Evolutionary conservation across 306 rosid species (phyloP).

Genomic region (Vicia sativa): DNA sequence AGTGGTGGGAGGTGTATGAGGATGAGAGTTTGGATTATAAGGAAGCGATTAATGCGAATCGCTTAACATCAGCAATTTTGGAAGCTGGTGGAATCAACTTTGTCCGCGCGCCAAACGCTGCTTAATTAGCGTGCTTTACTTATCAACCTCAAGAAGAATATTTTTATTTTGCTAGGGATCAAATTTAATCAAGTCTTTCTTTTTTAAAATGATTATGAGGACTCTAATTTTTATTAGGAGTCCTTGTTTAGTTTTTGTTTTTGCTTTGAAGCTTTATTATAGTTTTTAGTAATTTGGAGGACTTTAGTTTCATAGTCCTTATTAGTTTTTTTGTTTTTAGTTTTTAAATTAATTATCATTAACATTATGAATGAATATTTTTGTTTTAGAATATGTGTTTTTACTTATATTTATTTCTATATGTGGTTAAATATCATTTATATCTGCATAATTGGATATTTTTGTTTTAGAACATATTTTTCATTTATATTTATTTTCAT

Average conservation of each 20-base stretch:
- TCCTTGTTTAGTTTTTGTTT: not conserved
- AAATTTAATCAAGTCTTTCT: not conserved
- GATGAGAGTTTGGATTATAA: conserved; percentile 69
- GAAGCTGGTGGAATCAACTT: conserved; percentile 40
- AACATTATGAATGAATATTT: conserved; percentile 29
- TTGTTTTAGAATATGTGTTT: not conserved
- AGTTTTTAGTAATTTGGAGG: conserved; percentile 12
- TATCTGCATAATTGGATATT: no score
- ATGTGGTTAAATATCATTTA: no score
- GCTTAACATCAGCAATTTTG: conserved; percentile 35
- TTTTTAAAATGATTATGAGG: no score
- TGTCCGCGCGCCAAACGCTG: conserved; percentile 57
- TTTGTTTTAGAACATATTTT: no score
- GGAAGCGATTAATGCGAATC: conserved; percentile 17
- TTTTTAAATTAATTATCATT: not conserved
- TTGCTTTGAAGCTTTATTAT: not conserved
- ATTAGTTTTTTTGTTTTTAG: no score
- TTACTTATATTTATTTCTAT: not conserved
- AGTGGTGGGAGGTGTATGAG: conserved; percentile 80
- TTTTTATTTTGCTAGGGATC: no score
- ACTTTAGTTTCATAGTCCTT: conserved; percentile 37
- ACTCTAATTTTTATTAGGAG: not conserved
- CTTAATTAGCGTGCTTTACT: conserved; percentile 33
- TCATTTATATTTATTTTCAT: no score
- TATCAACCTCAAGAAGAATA: not conserved